Percentiles rank a stretch among this genome's conserved stretches.
Evolutionary conservation across 805 yeast genomes (phyloP).

Genomic region (Ogataea henricii): DNA sequence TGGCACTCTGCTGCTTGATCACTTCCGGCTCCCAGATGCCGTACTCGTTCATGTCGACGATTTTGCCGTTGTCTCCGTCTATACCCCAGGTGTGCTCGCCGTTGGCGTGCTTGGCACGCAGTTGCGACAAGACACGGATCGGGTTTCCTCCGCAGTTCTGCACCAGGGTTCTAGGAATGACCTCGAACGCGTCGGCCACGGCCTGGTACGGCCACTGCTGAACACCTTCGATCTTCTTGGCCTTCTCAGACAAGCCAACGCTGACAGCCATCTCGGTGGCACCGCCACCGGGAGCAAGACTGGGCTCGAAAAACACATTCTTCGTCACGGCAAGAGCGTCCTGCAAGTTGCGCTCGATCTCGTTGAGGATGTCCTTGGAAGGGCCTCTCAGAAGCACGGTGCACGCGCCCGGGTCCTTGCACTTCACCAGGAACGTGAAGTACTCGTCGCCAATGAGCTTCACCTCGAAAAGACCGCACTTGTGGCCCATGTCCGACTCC

Average conservation of each 20-base stretch:
- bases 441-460: conserved; percentile 98
- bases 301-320: conserved; percentile 92
- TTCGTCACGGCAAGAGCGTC: conserved; percentile 98
- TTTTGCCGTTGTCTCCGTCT: conserved; percentile 92
- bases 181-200: conserved; percentile 98
- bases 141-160: conserved; percentile 99
- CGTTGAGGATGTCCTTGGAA: conserved; percentile 93
- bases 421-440: conserved; percentile 79
- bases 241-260: conserved; percentile 84
- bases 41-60: conserved; percentile 92
- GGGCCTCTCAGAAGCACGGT: conserved; percentile 93
- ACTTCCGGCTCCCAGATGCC: conserved; percentile 99
- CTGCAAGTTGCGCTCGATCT: conserved; percentile 93
- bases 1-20: conserved; percentile 92
- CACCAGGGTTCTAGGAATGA: conserved; percentile 93
- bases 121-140: conserved; percentile 81
- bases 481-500: conserved; percentile 85
- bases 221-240: conserved; percentile 89
- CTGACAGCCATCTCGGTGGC: conserved; percentile 99
- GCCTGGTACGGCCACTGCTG: conserved; percentile 99
- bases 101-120: conserved; percentile 95
- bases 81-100: conserved; percentile 86
- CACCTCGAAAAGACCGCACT: conserved; percentile 89
- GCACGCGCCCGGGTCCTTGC: conserved; percentile 89
- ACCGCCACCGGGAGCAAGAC: conserved; percentile 97